phyloP scores from a whole-genome alignment of 495 filamentous ascomycete genomes.

The Aspergillus mulundensis region DNA sequence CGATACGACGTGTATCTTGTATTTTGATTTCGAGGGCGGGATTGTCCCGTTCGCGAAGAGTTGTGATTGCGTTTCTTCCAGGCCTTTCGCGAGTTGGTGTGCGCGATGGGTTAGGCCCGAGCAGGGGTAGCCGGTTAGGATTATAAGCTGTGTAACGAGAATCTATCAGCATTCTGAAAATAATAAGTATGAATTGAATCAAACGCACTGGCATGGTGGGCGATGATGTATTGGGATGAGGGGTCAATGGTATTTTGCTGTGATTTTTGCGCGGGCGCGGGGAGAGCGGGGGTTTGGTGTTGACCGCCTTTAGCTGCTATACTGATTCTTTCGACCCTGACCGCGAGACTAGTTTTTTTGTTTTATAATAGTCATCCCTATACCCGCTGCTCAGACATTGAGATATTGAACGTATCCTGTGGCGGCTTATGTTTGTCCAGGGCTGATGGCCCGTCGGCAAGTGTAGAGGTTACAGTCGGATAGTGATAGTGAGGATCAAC shows the following conservation, averaged over 20 bases:
- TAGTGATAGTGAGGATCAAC: not conserved
- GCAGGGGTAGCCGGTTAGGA: conserved; percentile 86
- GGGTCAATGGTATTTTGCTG: not conserved
- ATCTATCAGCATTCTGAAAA: not conserved
- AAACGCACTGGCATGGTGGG: not conserved
- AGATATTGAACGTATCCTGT: not conserved
- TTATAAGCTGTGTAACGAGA: conserved; percentile 65
- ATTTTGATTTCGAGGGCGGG: conserved; percentile 48
- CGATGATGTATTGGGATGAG: not conserved
- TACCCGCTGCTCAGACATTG: not conserved
- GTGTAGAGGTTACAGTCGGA: no score
- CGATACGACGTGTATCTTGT: conserved; percentile 56
- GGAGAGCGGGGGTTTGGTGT: not conserved
- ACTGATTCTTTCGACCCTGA: no score
- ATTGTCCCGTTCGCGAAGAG: conserved; percentile 51
- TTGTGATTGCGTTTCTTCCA: conserved; percentile 39
- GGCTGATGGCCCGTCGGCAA: no score
- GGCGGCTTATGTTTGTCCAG: no score
- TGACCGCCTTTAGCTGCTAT: not conserved
- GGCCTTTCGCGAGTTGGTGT: conserved; percentile 60
- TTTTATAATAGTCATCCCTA: no score
- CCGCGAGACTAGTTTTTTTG: no score
- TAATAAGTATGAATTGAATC: not conserved
- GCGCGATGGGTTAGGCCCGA: conserved; percentile 91
- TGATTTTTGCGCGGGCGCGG: not conserved